A percentile compares a stretch with the other conserved stretches of the same genome.
phyloP scores from a whole-genome alignment of 140 eudicot genomes.

The Oenanthe javanica region DNA sequence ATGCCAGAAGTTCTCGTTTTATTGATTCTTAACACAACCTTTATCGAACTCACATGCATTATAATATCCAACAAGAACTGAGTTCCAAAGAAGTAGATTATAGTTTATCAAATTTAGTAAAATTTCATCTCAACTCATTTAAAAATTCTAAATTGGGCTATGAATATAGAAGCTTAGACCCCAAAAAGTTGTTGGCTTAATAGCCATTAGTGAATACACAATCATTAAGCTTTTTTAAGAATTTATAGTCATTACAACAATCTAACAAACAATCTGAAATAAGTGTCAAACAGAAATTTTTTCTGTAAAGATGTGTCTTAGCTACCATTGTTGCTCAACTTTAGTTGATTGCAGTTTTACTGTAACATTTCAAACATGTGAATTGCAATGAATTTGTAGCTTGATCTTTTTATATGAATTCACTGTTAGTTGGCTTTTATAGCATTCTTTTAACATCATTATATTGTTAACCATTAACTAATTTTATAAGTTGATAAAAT shows the following conservation, averaged over 20 bases:
- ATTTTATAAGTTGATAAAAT: neutral
- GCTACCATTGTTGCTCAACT: neutral
- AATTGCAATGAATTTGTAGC: neutral
- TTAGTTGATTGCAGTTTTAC: neutral
- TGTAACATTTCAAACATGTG: neutral
- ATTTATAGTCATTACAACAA: slow-evolving; percentile 21
- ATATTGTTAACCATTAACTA: neutral
- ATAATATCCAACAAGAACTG: slow-evolving; percentile 30
- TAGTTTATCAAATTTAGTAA: slow-evolving; percentile 13
- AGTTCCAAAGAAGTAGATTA: slow-evolving; percentile 29
- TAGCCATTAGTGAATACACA: slow-evolving; percentile 31
- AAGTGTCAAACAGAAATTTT: neutral
- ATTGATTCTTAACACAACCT: slow-evolving; percentile 24
- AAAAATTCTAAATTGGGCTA: slow-evolving; percentile 28
- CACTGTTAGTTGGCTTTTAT: neutral
- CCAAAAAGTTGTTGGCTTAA: slow-evolving; percentile 27
- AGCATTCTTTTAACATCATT: neutral
- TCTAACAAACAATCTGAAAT: slow-evolving; percentile 28
- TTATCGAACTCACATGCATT: slow-evolving; percentile 33
- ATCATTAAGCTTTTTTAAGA: slow-evolving; percentile 45
- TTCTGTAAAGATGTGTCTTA: neutral
- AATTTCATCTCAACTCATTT: slow-evolving; percentile 34
- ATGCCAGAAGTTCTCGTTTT: no score
- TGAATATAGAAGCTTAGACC: slow-evolving; percentile 36
- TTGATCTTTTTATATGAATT: neutral